Evolutionary conservation across 1,139 yeast species (phyloP).

Genomic region (Pichia kudriavzevii): DNA sequence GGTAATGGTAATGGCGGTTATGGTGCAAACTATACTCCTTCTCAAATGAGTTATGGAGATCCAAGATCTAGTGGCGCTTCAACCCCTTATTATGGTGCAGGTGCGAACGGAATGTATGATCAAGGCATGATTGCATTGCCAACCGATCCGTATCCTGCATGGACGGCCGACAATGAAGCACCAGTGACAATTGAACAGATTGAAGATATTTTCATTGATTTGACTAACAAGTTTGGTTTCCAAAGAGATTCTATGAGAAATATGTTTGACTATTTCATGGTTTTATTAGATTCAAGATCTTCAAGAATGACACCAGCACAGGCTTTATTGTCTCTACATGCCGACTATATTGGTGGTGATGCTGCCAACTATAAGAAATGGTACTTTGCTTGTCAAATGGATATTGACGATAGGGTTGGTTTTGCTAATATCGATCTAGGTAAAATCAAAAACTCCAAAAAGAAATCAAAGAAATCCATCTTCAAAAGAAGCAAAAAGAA

Average conservation of each 20-base stretch:
- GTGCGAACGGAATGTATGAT: constrained; percentile 37
- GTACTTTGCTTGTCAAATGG: constrained; percentile 64
- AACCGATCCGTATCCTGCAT: constrained; percentile 51
- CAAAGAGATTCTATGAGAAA: constrained; percentile 71
- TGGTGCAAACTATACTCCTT: constrained; percentile 55
- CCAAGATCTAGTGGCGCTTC: constrained; percentile 90
- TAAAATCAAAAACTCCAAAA: constrained; percentile 34
- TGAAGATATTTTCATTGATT: constrained; percentile 54
- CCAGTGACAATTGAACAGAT: constrained; percentile 51
- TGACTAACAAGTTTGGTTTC: constrained; percentile 62
- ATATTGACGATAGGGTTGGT: constrained; percentile 43
- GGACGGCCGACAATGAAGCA: constrained; percentile 57
- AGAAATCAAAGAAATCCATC: constrained; percentile 26
- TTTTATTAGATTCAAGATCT: constrained; percentile 65
- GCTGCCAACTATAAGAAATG: constrained; percentile 61
- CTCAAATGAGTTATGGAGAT: constrained; percentile 78
- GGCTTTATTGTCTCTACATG: constrained; percentile 63
- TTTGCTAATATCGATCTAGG: constrained; percentile 46
- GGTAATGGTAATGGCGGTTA: constrained; percentile 36
- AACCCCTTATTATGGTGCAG: constrained; percentile 84
- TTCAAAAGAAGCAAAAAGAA: constrained; percentile 30
- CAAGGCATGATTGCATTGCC: constrained; percentile 40
- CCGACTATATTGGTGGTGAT: constrained; percentile 70
- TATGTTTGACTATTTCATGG: constrained; percentile 71
- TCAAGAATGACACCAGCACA: constrained; percentile 67